A percentile compares a stretch with the other conserved stretches of the same genome.
Evolutionary conservation across 352 stramenopile species (phyloP).

Genomic region (Globisporangium yorkense): DNA sequence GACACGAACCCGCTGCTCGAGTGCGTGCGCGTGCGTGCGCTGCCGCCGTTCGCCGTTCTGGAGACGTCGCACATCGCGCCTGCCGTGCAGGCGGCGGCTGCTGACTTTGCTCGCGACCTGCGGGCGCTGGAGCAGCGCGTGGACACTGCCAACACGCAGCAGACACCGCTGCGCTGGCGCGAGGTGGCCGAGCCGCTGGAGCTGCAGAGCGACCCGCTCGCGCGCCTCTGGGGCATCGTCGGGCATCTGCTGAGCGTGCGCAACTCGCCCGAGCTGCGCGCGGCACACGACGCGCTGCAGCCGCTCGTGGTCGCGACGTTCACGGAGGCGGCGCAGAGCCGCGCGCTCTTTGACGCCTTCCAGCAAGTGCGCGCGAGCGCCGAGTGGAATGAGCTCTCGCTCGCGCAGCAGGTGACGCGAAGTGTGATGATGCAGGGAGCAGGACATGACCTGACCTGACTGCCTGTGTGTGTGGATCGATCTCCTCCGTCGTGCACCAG

Average conservation of each 20-base stretch:
- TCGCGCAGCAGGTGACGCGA: conserved; percentile 46
- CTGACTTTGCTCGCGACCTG: conserved; percentile 45
- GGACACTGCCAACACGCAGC: not conserved
- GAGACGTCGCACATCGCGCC: conserved; percentile 56
- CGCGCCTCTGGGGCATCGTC: conserved; percentile 93
- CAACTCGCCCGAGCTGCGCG: conserved; percentile 92
- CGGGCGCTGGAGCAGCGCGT: conserved; percentile 39
- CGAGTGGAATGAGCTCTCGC: conserved; percentile 45
- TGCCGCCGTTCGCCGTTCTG: conserved; percentile 69
- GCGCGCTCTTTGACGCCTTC: conserved; percentile 90
- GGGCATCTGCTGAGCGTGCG: conserved; percentile 96
- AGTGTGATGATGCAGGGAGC: too few species aligned
- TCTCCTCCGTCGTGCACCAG: conserved; percentile 6
- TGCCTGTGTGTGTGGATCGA: not conserved
- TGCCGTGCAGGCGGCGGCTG: conserved; percentile 44
- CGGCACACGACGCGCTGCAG: conserved; percentile 91
- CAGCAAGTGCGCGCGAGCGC: conserved; percentile 62
- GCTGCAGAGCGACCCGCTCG: conserved; percentile 87
- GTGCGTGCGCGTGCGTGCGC: conserved; percentile 46
- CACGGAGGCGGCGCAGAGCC: conserved; percentile 90
- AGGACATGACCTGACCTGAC: not conserved
- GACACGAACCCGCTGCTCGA: conserved; percentile 41
- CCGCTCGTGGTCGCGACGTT: conserved; percentile 92
- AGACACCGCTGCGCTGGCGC: conserved; percentile 53
- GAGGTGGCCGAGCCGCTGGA: conserved; percentile 92